These are phyloP conservation scores for Tylopilus felleus DNA, from an alignment of 768 basidiomycete species.

Conservation along the genomic window DNA sequence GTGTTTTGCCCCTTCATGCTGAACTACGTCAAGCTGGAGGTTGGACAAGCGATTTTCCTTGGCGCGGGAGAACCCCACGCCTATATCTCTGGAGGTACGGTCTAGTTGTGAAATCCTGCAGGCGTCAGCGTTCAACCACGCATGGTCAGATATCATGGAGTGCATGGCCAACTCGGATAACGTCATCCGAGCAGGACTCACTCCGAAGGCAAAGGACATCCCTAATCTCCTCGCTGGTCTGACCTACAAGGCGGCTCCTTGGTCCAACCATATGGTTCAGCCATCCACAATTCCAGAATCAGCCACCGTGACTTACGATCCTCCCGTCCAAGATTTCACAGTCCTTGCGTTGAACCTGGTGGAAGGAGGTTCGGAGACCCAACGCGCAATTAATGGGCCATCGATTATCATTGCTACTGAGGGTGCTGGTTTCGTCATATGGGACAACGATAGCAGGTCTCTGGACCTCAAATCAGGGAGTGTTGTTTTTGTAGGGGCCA, in stretches of 20 bases:
- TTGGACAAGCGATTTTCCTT: slow-evolving; percentile 91
- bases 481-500: slow-evolving; percentile 82
- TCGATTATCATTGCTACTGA: slow-evolving; percentile 78
- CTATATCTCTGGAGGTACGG: slow-evolving; percentile 86
- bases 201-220: slow-evolving; percentile 93
- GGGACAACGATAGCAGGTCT: slow-evolving; percentile 37
- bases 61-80: slow-evolving; percentile 97
- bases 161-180: slow-evolving; percentile 99
- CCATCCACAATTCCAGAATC: slow-evolving; percentile 49
- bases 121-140: neutral
- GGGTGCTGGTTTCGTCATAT: slow-evolving; percentile 57
- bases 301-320: slow-evolving; percentile 68
- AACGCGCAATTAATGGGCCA: slow-evolving; percentile 72
- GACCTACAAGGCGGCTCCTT: slow-evolving; percentile 74
- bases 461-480: slow-evolving; percentile 58
- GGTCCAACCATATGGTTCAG: slow-evolving; percentile 65
- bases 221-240: slow-evolving; percentile 83
- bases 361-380: slow-evolving; percentile 45
- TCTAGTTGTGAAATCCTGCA: neutral
- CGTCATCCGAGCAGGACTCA: slow-evolving; percentile 96
- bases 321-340: slow-evolving; percentile 91
- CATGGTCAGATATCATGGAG: slow-evolving; percentile 83
- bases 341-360: slow-evolving; percentile 64
- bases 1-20: slow-evolving; percentile 87
- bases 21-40: slow-evolving; percentile 75